phyloP scores from a whole-genome alignment of 1,284 basidiomycete genomes.

The Ceratobasidium sp. region DNA sequence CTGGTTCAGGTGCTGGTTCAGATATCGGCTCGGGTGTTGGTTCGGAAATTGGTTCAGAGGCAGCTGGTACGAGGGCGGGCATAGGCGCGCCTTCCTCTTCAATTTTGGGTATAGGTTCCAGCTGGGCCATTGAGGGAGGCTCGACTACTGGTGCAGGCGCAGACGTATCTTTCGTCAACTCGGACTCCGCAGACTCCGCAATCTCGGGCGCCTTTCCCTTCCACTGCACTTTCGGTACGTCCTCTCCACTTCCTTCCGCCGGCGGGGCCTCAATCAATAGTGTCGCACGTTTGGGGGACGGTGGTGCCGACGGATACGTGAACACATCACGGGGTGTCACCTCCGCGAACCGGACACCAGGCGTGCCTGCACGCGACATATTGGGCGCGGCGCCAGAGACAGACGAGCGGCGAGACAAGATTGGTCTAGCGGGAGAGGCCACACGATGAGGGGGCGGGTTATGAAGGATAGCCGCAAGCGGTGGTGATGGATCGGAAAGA shows the following conservation, averaged over 20 bases:
- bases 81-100: slow-evolving; percentile 13
- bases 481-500: neutral
- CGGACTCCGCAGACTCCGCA: slow-evolving; percentile 3
- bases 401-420: slow-evolving; percentile 23
- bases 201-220: slow-evolving; percentile 27
- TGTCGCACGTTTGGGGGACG: slow-evolving; percentile 71
- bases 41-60: neutral
- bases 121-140: neutral
- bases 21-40: neutral
- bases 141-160: slow-evolving; percentile 3
- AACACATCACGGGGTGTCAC: slow-evolving; percentile 69
- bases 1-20: neutral
- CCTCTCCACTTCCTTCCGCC: slow-evolving; percentile 57
- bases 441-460: slow-evolving; percentile 27
- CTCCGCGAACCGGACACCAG: slow-evolving; percentile 69
- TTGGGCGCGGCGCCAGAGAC: slow-evolving; percentile 42
- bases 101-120: neutral
- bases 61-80: slow-evolving; percentile 8
- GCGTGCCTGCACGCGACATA: slow-evolving; percentile 45
- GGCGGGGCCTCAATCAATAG: slow-evolving; percentile 66
- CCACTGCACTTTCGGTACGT: slow-evolving; percentile 39
- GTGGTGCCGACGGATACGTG: slow-evolving; percentile 82
- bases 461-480: neutral
- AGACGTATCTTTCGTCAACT: slow-evolving; percentile 4
- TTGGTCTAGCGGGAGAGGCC: slow-evolving; percentile 11